Base-by-base conservation (phyloP, 768 basidiomycete species). In the Sarcodon sp. region DNA sequence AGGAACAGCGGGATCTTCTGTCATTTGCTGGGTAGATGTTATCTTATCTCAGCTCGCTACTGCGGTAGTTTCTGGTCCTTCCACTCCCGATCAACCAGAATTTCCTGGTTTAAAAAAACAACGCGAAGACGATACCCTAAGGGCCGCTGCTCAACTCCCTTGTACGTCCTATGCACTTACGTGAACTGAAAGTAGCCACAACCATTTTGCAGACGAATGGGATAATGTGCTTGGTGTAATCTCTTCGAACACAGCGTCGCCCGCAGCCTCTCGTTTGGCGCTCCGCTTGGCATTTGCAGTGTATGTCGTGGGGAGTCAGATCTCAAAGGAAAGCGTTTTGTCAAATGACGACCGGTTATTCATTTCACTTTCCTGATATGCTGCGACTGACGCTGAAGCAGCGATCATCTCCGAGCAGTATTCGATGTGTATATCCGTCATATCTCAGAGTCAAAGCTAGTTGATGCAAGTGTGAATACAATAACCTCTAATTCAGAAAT, bases 101-200 rank as follows among this genome's bases (percentile, higher is more conserved):
- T 45, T 47, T 46, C 51, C 51, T 51, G 48, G 59, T 59, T 48
- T 69, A 50, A 50, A 57, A 69, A 56, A 60, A 50, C 74, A 75
- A 46, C 66, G 65, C 48, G 69, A 75, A 36, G 69, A 76, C 13
- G 73, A 79, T 50, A 63, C 61, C 47, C 57, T 85, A 32, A 68
- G 70, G 36, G 82, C 80, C 36, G 78, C 80, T 4, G 64, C 72
- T 18, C 83, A 87, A 53, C 63, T 88, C n/a, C 85, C 86, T 50
- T 71, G 84, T 80, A 61, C 51, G 55, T 48, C 38, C 11, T 45
- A 31, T 33, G 33, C 7, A 38, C 3, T 10, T 16, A 18, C 6
- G 35, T 27, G 5, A 46, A 27, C 36, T 43, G 3, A 3, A 3
- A 27, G 4, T 27, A 3, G 21, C 21, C 4, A 27, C 21, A 27